A percentile compares a stretch with the other conserved stretches of the same genome.
These are phyloP conservation scores for Globisporangium megalacanthum DNA, from an alignment of 352 stramenopile species.

Conservation along the genomic window DNA sequence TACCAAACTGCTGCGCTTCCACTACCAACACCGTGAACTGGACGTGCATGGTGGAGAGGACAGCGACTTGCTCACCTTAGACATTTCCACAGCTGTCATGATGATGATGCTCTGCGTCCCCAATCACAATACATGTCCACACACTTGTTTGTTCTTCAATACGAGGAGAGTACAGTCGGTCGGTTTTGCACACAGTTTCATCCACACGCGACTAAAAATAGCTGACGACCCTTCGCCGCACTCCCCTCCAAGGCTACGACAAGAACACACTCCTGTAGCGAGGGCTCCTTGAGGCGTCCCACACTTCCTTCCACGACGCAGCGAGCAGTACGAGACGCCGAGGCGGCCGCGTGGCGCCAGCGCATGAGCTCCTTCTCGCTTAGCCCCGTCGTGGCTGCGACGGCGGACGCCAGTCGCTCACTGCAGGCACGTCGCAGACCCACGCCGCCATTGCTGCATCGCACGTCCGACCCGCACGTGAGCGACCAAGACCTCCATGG, in stretches of 20 bases:
- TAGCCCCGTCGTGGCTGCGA: conserved; percentile 2
- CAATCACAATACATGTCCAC: too few species aligned
- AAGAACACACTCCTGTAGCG: too few species aligned
- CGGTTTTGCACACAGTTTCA: too few species aligned
- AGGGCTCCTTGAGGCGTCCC: not conserved
- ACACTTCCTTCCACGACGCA: not conserved
- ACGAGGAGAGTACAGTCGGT: too few species aligned
- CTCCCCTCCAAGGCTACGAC: too few species aligned
- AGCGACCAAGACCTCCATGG: conserved; percentile 48
- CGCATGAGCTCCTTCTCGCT: conserved; percentile 19
- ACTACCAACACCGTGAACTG: conserved; percentile 1
- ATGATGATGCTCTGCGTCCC: too few species aligned
- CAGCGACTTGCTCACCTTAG: not conserved
- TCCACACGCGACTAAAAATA: too few species aligned
- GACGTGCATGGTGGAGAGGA: conserved; percentile 8
- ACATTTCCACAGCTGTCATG: too few species aligned
- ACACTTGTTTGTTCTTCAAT: too few species aligned
- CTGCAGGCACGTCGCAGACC: conserved; percentile 10
- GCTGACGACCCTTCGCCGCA: too few species aligned
- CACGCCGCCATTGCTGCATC: conserved; percentile 37
- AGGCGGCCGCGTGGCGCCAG: conserved; percentile 13
- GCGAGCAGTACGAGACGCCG: conserved; percentile 2
- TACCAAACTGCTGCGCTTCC: conserved; percentile 10
- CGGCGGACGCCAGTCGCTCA: not conserved
- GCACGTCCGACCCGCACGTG: conserved; percentile 59